Conservation (phyloP, 2,329 filamentous ascomycete genomes). For the Blastomyces parvus region DNA sequence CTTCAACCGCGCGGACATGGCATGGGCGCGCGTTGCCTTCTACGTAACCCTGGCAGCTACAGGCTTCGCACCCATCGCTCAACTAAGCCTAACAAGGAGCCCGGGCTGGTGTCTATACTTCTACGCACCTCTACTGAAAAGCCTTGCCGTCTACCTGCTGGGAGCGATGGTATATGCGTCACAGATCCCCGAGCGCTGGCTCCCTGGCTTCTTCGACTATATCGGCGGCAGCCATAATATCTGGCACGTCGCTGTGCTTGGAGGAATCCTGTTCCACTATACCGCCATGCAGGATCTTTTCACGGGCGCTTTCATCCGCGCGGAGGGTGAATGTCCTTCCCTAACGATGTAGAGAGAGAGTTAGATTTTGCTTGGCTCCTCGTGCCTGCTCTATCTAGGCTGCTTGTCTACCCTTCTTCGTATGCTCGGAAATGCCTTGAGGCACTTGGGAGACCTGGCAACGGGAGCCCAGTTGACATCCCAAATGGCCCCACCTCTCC, state of each 20-base stretch:
- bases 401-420: neutral
- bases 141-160: conserved; percentile 70
- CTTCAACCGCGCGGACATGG: conserved; percentile 88
- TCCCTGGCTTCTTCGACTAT: conserved; percentile 88
- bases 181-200: conserved; percentile 88
- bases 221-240: conserved; percentile 92
- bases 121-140: conserved; percentile 80
- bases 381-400: neutral
- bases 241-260: conserved; percentile 90
- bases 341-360: neutral
- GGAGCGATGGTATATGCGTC: conserved; percentile 84
- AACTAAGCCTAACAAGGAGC: conserved; percentile 70
- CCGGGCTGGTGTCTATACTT: conserved; percentile 75
- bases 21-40: conserved; percentile 84
- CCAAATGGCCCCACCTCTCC: neutral
- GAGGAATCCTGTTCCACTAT: conserved; percentile 96
- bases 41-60: conserved; percentile 80
- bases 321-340: conserved; percentile 39
- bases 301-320: conserved; percentile 61
- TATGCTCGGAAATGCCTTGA: neutral
- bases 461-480: neutral
- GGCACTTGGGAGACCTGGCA: neutral
- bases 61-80: conserved; percentile 78
- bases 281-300: conserved; percentile 94
- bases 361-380: neutral